Evolutionary conservation across 441 rosid species (phyloP).

Genomic region (Erodium chrysanthum): DNA sequence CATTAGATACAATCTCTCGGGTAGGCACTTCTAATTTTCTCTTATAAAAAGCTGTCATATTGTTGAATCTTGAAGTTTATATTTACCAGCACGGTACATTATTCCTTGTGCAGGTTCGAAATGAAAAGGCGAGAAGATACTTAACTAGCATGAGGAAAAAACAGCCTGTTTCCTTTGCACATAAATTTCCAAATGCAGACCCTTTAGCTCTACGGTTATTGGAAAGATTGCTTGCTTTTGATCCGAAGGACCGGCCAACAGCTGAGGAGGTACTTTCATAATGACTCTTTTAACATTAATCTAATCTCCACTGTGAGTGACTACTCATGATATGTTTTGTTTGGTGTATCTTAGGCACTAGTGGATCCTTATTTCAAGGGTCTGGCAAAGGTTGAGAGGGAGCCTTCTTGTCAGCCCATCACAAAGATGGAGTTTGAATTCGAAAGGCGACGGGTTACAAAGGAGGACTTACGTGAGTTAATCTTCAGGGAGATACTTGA

Average conservation of each 20-base stretch:
- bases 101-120: constrained; percentile 52
- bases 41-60: not conserved
- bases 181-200: constrained; percentile 75
- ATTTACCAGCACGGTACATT: not conserved
- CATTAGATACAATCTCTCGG: constrained; percentile 73
- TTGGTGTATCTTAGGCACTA: constrained; percentile 42
- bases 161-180: constrained; percentile 53
- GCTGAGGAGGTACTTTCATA: constrained; percentile 63
- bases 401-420: constrained; percentile 85
- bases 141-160: constrained; percentile 91
- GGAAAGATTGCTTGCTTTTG: constrained; percentile 82
- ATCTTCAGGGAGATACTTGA: constrained; percentile 82
- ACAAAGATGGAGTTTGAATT: constrained; percentile 91
- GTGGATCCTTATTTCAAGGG: constrained; percentile 92
- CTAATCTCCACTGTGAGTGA: not conserved
- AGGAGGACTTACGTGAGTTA: constrained; percentile 79
- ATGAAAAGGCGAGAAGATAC: constrained; percentile 89
- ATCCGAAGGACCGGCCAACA: constrained; percentile 82
- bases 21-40: constrained; percentile 29
- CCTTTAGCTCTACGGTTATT: constrained; percentile 61
- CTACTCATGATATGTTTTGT: not conserved
- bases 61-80: not conserved
- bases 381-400: constrained; percentile 69
- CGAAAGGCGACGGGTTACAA: constrained; percentile 81
- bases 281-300: not conserved